Percentiles rank a stretch among this genome's conserved stretches.
Evolutionary conservation across 2,329 filamentous ascomycete species (phyloP).

Genomic region (Fusarium globosum): DNA sequence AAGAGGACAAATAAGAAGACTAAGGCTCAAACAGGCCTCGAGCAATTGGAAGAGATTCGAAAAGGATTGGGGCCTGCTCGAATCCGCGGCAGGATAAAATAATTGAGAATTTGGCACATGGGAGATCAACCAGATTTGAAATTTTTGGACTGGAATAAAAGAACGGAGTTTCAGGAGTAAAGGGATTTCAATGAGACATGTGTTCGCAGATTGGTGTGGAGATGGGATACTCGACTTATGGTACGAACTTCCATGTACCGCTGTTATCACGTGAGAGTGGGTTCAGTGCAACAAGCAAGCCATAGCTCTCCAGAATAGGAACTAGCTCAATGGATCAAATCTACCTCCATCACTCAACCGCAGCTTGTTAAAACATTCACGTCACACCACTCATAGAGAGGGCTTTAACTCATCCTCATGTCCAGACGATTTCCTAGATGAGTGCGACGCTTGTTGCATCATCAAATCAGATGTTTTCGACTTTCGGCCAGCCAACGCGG

Average conservation of each 20-base stretch:
- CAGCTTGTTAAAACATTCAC: constrained; percentile 4
- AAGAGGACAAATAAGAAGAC: constrained; percentile 84
- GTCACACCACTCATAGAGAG: constrained; percentile 26
- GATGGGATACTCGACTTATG: neutral
- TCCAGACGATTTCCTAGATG: constrained; percentile 49
- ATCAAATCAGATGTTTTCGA: constrained; percentile 54
- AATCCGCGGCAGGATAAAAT: constrained; percentile 54
- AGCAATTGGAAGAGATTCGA: constrained; percentile 91
- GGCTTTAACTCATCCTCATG: constrained; percentile 46
- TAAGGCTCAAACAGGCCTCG: constrained; percentile 81
- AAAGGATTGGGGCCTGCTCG: constrained; percentile 81
- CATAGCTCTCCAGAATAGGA: constrained; percentile 42
- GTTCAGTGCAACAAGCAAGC: constrained; percentile 3
- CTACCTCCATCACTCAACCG: constrained; percentile 29
- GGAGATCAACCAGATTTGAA: neutral
- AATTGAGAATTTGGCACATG: constrained; percentile 2
- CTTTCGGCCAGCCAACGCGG: constrained; percentile 51
- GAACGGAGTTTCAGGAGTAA: constrained; percentile 31
- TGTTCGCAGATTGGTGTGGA: neutral
- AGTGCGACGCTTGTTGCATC: constrained; percentile 56
- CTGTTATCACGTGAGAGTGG: constrained; percentile 39
- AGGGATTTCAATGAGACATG: constrained; percentile 17
- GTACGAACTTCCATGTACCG: constrained; percentile 1
- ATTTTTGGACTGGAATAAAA: neutral
- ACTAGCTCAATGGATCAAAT: constrained; percentile 35